Evolutionary conservation across 306 rosid genomes (phyloP), one percentile per base, ranked within the genome.

Genomic region (Neltuma alba): DNA sequence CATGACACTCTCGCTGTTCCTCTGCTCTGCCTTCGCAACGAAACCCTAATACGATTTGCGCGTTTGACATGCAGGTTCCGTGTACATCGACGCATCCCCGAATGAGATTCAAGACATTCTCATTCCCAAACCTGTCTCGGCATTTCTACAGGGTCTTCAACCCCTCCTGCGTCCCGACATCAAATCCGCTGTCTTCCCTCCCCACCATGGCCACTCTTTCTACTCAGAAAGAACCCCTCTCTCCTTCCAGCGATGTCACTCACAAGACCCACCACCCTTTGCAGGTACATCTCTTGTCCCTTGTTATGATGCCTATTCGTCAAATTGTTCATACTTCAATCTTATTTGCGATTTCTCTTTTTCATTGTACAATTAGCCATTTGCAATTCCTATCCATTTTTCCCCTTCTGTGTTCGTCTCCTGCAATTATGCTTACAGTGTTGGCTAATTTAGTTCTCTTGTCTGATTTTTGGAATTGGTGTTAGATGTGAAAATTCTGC

Each of bases 201-300:
- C 87, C 90, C 76, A 27, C 91, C 88, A 92, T 94, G 97, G 88
- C 97, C 80, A 66, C 97, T 18, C 87, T 82, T 77, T 81, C 96
- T 45, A 81, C 92, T 13, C 83, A 80, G 37, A 87, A 73, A 40
- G 77, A 70, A 16, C 76, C 68, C 48, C 80, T 38, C 57, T 73
- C 87, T 15, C n/a, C 34, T 80, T 82, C 79, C 16, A 50, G 61
- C 34, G 88, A 72, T 9, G 44, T 87, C 4, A 64, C 80, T 83
- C 84, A 68, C 38, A 80, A 74, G n/a, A 74, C 70, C 73, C 79
- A 63, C 20, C 88, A 38, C 27, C 91, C 90, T 70, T 76, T 89
- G 52, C 98, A 88, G 97, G 97, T 92, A 38, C 69, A 5, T 72
- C 61, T 42, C 52, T 61, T 36, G 38, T 23, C n/a, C 41, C 38